Evolutionary conservation across 1,284 basidiomycete species (phyloP).

Genomic region (Fomitopsis schrenkii): DNA sequence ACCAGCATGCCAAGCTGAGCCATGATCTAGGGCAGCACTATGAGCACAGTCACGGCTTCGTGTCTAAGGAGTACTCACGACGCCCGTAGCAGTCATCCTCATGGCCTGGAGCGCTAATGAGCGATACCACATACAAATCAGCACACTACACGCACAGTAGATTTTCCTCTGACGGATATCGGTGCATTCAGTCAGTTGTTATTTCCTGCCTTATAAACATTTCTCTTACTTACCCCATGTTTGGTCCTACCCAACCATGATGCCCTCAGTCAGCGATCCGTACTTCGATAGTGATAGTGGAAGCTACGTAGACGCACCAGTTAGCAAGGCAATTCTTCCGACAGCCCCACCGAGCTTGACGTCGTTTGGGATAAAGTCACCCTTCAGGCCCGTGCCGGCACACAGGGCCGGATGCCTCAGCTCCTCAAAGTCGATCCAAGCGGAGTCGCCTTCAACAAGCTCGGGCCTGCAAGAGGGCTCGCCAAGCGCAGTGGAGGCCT

Average conservation of each 20-base stretch:
- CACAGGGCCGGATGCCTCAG: constrained; percentile 86
- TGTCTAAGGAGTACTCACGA: constrained; percentile 41
- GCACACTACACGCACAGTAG: constrained; percentile 51
- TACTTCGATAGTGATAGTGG: constrained; percentile 11
- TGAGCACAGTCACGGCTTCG: background rate
- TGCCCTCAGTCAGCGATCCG: background rate
- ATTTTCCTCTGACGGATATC: constrained; percentile 63
- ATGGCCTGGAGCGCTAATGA: constrained; percentile 49
- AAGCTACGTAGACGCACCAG: constrained; percentile 47
- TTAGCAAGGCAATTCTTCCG: constrained; percentile 84
- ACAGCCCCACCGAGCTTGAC: constrained; percentile 80
- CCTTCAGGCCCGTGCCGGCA: constrained; percentile 51
- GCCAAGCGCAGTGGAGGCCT: constrained; percentile 85
- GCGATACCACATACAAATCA: background rate
- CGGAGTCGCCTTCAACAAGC: constrained; percentile 77
- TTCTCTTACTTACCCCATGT: constrained; percentile 69
- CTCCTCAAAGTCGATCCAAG: constrained; percentile 77
- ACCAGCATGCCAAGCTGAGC: constrained; percentile 98
- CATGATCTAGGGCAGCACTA: constrained; percentile 67
- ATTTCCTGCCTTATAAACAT: background rate
- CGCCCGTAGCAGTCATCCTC: constrained; percentile 95
- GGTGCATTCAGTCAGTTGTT: constrained; percentile 8
- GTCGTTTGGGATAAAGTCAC: constrained; percentile 93
- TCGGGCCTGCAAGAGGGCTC: constrained; percentile 91
- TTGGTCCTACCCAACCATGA: constrained; percentile 70